These are phyloP conservation scores for Deinandra increscens DNA, from an alignment of 129 eudicot genomes.

Conservation along the genomic window DNA sequence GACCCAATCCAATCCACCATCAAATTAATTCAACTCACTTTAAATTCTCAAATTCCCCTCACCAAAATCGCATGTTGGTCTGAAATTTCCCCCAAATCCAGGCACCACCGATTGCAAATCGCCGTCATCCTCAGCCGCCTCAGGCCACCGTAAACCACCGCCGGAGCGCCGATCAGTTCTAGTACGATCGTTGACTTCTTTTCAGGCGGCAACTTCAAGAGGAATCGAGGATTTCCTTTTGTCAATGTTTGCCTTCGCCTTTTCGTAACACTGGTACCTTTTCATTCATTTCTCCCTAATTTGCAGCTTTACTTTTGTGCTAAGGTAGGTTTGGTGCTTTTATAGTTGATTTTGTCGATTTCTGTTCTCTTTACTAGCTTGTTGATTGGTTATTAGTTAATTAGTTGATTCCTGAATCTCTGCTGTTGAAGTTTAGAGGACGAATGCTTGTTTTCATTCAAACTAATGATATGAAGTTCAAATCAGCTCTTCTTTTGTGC, in stretches of 20 bases:
- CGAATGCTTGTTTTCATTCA: background rate
- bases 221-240: background rate
- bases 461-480: background rate
- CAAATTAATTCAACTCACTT: conserved; percentile 8
- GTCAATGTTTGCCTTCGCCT: conserved; percentile 27
- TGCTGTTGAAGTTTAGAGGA: background rate
- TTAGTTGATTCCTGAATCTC: conserved; percentile 1
- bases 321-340: conserved; percentile 1
- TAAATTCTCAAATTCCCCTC: conserved; percentile 9
- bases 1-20: conserved; percentile 19
- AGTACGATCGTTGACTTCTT: conserved; percentile 26
- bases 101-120: conserved; percentile 3
- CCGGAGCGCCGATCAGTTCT: conserved; percentile 3
- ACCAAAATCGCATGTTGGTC: conserved; percentile 16
- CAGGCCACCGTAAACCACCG: conserved; percentile 11
- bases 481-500: conserved; percentile 7
- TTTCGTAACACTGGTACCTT: conserved; percentile 28
- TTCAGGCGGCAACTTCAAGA: conserved; percentile 22
- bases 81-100: conserved; percentile 17
- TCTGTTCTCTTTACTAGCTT: no score
- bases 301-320: background rate
- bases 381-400: conserved; percentile 5
- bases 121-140: conserved; percentile 23
- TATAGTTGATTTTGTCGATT: conserved; percentile 5
- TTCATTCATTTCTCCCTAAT: conserved; percentile 1